Base-by-base conservation (phyloP, 371 early-diverging fungal genomes). In the Mycotypha africana region DNA sequence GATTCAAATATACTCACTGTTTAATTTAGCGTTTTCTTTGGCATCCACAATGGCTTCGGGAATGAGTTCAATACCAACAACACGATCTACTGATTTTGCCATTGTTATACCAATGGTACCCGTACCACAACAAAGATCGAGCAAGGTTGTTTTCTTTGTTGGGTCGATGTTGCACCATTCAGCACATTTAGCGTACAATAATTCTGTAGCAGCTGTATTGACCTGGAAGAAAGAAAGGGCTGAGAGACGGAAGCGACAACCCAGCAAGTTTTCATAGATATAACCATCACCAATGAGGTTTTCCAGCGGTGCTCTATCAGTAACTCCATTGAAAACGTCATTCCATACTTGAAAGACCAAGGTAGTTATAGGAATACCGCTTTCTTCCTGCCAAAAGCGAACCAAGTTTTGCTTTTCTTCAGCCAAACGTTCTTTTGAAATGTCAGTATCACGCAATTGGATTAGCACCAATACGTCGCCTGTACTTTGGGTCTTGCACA, bases 111-210 rank as follows among this genome's bases (percentile, higher is more conserved):
- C 93, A 56, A 93, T 91, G 9, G 89, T 88, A 21, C 92, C 92
- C 5, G 91, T 90, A 19, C 93, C 93, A 62, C 91, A 91, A 66
- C 93, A 93, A 15, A 93, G 62, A 56, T 91, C 92, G 20, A 91
- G 61, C 19, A 89, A 54, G 1, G 68, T 68, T 2, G 63, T 58
- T 37, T 62, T 58, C 38, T 74, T 75, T 23, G 24, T 52, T 15
- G 56, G 42, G 45, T 62, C 60, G 19, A 70, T 51, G 35, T 62
- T 60, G 38, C 64, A 56, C 69, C 78, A 65, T 38, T 69, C 65
- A 19, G 67, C 62, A 42, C 71, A 72, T 42, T 64, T 60, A 24
- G 69, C 49, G 53, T 87, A 88, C 35, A 90, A 56, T 5, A 79
- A 45, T 53, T 88, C 84, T 4, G 89, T 78, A 4, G 85, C 88